These are phyloP conservation scores for Austroboletus eburneus DNA, from an alignment of 768 basidiomycete species.

Conservation along the genomic window DNA sequence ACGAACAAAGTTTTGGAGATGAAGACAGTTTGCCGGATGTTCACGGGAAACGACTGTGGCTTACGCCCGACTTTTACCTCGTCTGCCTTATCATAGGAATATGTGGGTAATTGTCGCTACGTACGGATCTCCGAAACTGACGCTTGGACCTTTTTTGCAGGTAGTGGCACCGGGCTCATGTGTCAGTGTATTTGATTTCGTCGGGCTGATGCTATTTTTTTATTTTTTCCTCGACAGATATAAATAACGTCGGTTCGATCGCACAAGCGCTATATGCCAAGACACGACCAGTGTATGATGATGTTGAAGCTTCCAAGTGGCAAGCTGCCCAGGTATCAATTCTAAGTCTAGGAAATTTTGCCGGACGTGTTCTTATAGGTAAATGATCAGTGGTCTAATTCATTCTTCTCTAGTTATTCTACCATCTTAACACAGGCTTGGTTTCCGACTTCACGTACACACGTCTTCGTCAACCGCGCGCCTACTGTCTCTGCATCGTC, in stretches of 20 bases:
- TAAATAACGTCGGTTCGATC: constrained; percentile 85
- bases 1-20: constrained; percentile 4
- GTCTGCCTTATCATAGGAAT: constrained; percentile 52
- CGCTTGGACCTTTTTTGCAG: constrained; percentile 28
- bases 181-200: constrained; percentile 39
- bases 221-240: constrained; percentile 50
- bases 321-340: constrained; percentile 84
- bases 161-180: constrained; percentile 74
- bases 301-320: constrained; percentile 62
- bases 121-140: neutral
- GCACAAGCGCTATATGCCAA: constrained; percentile 64
- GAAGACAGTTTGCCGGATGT: constrained; percentile 43
- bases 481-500: constrained; percentile 66
- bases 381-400: neutral
- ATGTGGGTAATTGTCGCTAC: constrained; percentile 37
- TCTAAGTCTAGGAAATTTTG: constrained; percentile 77
- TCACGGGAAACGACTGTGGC: constrained; percentile 48
- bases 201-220: constrained; percentile 4
- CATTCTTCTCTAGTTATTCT: neutral
- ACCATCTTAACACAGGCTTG: constrained; percentile 43
- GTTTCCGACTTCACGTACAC: constrained; percentile 62
- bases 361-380: constrained; percentile 78
- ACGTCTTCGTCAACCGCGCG: constrained; percentile 56
- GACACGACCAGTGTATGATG: constrained; percentile 58
- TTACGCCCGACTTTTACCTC: constrained; percentile 59